A percentile compares a stretch with the other conserved stretches of the same genome.
Evolutionary conservation across 116 monocot genomes (phyloP).

Genomic region (Phalaenopsis hybrid): DNA sequence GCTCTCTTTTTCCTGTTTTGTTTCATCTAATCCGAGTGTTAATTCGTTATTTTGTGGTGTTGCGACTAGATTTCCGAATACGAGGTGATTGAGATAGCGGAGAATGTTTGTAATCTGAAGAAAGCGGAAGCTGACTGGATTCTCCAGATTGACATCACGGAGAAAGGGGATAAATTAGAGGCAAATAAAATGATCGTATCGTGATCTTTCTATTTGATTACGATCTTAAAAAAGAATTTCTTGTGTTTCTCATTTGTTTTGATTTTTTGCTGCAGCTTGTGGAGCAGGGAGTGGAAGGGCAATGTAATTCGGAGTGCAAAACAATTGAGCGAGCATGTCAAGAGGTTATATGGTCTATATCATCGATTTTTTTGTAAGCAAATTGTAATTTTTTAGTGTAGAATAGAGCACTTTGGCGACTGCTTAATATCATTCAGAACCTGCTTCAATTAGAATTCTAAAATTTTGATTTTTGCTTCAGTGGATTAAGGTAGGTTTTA

Average conservation of each 20-base stretch:
- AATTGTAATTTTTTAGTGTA: not conserved
- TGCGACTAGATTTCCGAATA: constrained; percentile 68
- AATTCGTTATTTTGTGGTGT: constrained; percentile 2
- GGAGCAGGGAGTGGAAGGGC: constrained; percentile 85
- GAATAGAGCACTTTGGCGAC: not conserved
- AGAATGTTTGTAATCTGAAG: constrained; percentile 97
- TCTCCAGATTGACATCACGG: constrained; percentile 85
- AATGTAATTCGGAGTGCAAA: constrained; percentile 89
- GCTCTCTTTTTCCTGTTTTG: not conserved
- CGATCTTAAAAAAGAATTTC: not conserved
- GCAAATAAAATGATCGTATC: constrained; percentile 18
- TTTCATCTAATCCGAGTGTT: not conserved
- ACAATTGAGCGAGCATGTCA: constrained; percentile 93
- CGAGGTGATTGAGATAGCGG: constrained; percentile 89
- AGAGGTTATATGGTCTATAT: constrained; percentile 44
- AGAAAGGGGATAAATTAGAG: constrained; percentile 85
- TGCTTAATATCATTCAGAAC: not conserved
- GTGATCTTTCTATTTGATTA: not conserved
- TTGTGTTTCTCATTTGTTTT: constrained; percentile 5
- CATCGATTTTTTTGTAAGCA: not conserved
- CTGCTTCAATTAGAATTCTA: not conserved
- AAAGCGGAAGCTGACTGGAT: constrained; percentile 99
- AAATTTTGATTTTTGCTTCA: not conserved
- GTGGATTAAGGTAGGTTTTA: not conserved
- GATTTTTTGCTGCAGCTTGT: constrained; percentile 49